A percentile compares a stretch with the other conserved stretches of the same genome.
Evolutionary conservation across 352 stramenopile species (phyloP).

Genomic region (Globisporangium orthogonon): DNA sequence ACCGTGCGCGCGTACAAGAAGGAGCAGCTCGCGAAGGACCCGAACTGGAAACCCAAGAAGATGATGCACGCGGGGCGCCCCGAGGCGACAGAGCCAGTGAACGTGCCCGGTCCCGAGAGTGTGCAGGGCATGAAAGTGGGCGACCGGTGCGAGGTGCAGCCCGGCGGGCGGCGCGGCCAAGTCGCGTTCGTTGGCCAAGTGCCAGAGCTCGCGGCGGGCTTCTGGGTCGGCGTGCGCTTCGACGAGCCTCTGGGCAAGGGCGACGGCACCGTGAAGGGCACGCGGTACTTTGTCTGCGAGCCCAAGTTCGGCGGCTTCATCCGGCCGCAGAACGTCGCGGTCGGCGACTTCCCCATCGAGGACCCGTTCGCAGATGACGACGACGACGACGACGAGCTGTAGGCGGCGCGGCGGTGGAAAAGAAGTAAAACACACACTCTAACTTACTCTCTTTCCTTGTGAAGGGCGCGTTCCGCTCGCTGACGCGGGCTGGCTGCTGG

Average conservation of each 20-base stretch:
- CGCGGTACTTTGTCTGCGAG: conserved; percentile 90
- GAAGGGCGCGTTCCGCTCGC: conserved; percentile 2
- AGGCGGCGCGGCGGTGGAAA: conserved; percentile 15
- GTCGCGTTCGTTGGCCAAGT: conserved; percentile 92
- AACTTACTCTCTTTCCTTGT: conserved; percentile 42
- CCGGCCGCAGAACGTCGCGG: conserved; percentile 90
- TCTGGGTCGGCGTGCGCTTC: conserved; percentile 95
- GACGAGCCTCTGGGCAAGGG: conserved; percentile 95
- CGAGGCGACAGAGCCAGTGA: conserved; percentile 24
- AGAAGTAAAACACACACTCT: conserved; percentile 23
- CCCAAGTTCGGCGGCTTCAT: conserved; percentile 93
- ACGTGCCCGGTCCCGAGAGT: conserved; percentile 47
- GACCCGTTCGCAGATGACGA: conserved; percentile 74
- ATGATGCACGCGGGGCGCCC: conserved; percentile 48
- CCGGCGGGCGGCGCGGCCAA: conserved; percentile 89
- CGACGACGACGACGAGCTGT: conserved; percentile 74
- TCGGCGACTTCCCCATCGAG: conserved; percentile 90
- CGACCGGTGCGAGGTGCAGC: conserved; percentile 96
- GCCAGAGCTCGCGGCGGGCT: conserved; percentile 82
- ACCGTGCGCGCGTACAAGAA: conserved; percentile 96
- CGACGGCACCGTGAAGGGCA: conserved; percentile 90
- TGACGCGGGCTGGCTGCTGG: too few species aligned
- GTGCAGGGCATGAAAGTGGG: conserved; percentile 88
- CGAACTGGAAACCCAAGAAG: conserved; percentile 90
- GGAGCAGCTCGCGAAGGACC: conserved; percentile 93